These are phyloP conservation scores for Spathaspora sp. DNA, from an alignment of 1,139 yeast species.

Conservation along the genomic window DNA sequence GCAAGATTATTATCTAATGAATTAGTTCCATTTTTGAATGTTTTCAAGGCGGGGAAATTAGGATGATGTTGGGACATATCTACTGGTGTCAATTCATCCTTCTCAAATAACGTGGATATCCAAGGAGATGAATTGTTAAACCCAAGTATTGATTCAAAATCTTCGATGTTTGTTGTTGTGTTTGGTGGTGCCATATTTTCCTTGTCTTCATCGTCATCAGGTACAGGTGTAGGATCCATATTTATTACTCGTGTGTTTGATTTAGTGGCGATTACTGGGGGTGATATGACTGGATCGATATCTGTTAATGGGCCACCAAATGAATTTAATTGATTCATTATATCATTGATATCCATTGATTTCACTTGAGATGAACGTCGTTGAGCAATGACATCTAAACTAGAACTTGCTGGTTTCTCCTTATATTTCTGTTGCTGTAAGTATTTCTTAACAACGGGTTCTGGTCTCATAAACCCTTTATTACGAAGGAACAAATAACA, in stretches of 20 bases:
- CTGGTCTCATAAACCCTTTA: conserved; percentile 54
- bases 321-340: conserved; percentile 47
- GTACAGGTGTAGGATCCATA: conserved; percentile 13
- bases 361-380: conserved; percentile 21
- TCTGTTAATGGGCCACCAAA: conserved; percentile 57
- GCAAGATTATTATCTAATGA: neutral
- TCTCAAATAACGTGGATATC: conserved; percentile 30
- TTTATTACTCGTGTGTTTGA: conserved; percentile 47
- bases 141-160: conserved; percentile 40
- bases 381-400: conserved; percentile 19
- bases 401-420: conserved; percentile 20
- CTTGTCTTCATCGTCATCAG: conserved; percentile 34
- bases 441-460: conserved; percentile 47
- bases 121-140: conserved; percentile 32
- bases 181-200: conserved; percentile 43
- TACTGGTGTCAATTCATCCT: conserved; percentile 32
- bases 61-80: conserved; percentile 22
- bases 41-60: conserved; percentile 29
- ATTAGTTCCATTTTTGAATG: conserved; percentile 24
- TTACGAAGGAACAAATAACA: conserved; percentile 48
- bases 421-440: conserved; percentile 45
- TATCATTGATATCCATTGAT: conserved; percentile 45
- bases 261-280: conserved; percentile 52
- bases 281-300: conserved; percentile 49
- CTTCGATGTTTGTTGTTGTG: conserved; percentile 34